Evolutionary conservation across 2,329 filamentous ascomycete genomes (phyloP), one percentile per base, ranked within the genome.

Genomic region (Tolypocladium paradoxum): DNA sequence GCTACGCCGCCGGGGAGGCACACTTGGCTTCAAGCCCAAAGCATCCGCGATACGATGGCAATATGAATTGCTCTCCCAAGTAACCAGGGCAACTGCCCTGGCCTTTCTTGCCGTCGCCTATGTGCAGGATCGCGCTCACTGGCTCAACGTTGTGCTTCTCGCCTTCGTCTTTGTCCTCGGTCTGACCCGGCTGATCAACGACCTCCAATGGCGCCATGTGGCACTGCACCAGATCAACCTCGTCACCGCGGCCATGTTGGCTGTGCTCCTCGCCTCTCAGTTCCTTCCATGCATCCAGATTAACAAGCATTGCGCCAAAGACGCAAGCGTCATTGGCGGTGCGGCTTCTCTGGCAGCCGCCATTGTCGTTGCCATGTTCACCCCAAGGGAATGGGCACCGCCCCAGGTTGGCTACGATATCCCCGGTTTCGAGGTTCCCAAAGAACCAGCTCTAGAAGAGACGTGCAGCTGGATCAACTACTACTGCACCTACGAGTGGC

Each of bases 381-480:
- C 77, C 1, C 77, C 76, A 0, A 69, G 76, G 54, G 73, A 76
- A 62, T 79, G 77, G 77, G 57, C 71, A 3, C 75, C 75, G 18
- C 72, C 76, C 4, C 67, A 66, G 6, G 55, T 72, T 40, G 64
- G 69, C 34, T 62, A 70, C 49, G 66, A 69, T 31, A 61, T 74
- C 29, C 66, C 70, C 34, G 68, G 70, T 18, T 69, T 68, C 50
- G 62, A 68, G 22, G 60, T 65, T 14, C 64, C 65, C n/a, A 58
- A 61, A 22, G 68, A 71, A 50, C 75, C 77, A 6, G 70, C 75
- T 2, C 73, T 70, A 0, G 77, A 81, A 59, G 76, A 81, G 60
- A 75, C 71, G 2, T 77, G 75, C 64, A 78, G 76, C 55, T 80
- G 75, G 75, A 66, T 77, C 52, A 72, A 70, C 50, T 76, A 76